phyloP scores from a whole-genome alignment of 805 yeast species.

The Suhomyces pyralidae region DNA sequence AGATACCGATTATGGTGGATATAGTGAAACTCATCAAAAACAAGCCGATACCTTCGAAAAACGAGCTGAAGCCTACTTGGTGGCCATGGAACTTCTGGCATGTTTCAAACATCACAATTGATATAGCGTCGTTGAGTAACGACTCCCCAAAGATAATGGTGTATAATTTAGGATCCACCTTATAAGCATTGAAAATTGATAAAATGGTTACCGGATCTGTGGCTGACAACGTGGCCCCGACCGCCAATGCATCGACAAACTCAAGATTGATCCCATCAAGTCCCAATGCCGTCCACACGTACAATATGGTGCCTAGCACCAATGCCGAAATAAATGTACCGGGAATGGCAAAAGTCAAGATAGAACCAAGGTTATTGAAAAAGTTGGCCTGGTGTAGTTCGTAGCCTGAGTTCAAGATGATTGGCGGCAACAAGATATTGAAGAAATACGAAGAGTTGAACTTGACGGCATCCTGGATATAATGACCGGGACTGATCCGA shows the following conservation, averaged over 20 bases:
- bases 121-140: slow-evolving; percentile 91
- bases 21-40: slow-evolving; percentile 92
- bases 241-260: slow-evolving; percentile 95
- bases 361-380: slow-evolving; percentile 87
- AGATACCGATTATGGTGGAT: slow-evolving; percentile 83
- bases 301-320: slow-evolving; percentile 84
- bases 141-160: slow-evolving; percentile 98
- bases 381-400: slow-evolving; percentile 95
- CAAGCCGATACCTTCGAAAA: slow-evolving; percentile 91
- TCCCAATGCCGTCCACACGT: slow-evolving; percentile 88
- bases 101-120: slow-evolving; percentile 98
- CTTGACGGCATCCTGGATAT: slow-evolving; percentile 94
- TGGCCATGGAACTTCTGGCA: slow-evolving; percentile 95
- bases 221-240: slow-evolving; percentile 96
- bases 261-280: slow-evolving; percentile 84
- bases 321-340: slow-evolving; percentile 93
- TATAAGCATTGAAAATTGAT: slow-evolving; percentile 94
- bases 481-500: slow-evolving; percentile 91
- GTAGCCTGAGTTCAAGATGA: slow-evolving; percentile 92
- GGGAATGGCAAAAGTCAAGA: slow-evolving; percentile 90
- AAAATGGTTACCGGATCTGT: slow-evolving; percentile 98
- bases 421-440: slow-evolving; percentile 92
- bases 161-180: slow-evolving; percentile 95
- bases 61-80: slow-evolving; percentile 62
- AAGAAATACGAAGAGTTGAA: slow-evolving; percentile 93